Conservation (phyloP, 164 flowering plant species). For the Umbilicus rupestris region DNA sequence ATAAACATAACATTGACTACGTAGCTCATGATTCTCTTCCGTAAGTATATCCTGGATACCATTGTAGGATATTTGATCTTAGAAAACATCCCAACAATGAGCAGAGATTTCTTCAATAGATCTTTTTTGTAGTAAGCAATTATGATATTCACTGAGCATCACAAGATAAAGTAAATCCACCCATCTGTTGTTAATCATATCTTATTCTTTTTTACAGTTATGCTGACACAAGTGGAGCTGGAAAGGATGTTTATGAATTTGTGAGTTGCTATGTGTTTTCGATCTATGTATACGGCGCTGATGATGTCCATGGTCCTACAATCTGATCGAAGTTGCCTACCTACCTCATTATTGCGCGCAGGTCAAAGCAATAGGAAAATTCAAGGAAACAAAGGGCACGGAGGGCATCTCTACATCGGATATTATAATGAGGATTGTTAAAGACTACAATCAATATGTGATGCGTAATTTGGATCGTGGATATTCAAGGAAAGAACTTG, state of each 20-base stretch:
- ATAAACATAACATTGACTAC: conserved; percentile 77
- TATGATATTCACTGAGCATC: too few species aligned
- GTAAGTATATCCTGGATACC: conserved; percentile 36
- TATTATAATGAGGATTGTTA: conserved; percentile 80
- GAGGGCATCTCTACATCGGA: conserved; percentile 90
- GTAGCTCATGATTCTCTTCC: conserved; percentile 98
- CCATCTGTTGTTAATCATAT: background rate
- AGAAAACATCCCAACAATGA: background rate
- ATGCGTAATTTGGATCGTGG: conserved; percentile 94
- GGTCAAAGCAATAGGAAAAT: conserved; percentile 69
- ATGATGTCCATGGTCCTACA: too few species aligned
- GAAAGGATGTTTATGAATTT: conserved; percentile 69
- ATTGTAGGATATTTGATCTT: background rate
- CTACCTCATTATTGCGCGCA: conserved; percentile 14
- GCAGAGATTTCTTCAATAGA: too few species aligned
- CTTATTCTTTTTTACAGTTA: conserved; percentile 28
- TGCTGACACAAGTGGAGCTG: conserved; percentile 73
- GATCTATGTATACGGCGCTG: background rate
- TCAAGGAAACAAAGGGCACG: conserved; percentile 75
- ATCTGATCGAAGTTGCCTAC: too few species aligned
- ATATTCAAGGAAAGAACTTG: conserved; percentile 85
- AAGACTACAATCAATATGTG: conserved; percentile 92
- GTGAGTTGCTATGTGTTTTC: conserved; percentile 27
- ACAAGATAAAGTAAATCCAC: background rate
- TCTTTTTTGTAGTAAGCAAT: too few species aligned